Percentiles rank a stretch among this genome's conserved stretches.
phyloP scores from a whole-genome alignment of 257 asterid genomes.

The Ophiorrhiza pumila region DNA sequence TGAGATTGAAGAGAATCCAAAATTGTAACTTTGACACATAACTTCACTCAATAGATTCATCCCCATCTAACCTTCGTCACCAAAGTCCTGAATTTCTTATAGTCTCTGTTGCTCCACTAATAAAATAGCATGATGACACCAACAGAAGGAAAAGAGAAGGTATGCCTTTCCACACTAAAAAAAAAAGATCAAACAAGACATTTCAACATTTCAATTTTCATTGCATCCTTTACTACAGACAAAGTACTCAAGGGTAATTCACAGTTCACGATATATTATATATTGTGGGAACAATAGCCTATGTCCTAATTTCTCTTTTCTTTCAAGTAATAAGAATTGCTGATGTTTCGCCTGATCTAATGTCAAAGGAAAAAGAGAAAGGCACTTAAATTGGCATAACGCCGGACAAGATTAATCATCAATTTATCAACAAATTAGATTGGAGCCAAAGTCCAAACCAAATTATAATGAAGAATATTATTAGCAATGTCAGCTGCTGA shows the following conservation, averaged over 20 bases:
- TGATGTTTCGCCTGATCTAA: neutral
- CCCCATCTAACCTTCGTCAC: neutral
- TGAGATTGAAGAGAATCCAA: neutral
- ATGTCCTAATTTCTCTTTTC: neutral
- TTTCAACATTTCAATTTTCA: neutral
- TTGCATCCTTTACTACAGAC: neutral
- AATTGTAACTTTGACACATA: neutral
- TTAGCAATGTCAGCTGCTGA: no score
- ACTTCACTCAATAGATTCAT: neutral
- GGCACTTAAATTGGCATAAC: neutral
- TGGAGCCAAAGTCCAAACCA: no score
- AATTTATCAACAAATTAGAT: neutral
- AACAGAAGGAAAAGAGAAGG: neutral
- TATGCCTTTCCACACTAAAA: neutral
- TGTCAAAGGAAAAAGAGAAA: neutral
- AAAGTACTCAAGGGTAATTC: neutral
- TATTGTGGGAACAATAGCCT: neutral
- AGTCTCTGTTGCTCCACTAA: neutral
- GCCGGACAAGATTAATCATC: neutral
- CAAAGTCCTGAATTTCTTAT: slow-evolving; percentile 1
- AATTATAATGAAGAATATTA: no score
- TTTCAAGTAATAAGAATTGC: neutral
- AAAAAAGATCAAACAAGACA: neutral
- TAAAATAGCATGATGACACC: neutral
- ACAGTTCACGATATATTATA: neutral